These are phyloP conservation scores for Hypericum perforatum DNA, from an alignment of 345 rosid genomes.

Conservation along the genomic window DNA sequence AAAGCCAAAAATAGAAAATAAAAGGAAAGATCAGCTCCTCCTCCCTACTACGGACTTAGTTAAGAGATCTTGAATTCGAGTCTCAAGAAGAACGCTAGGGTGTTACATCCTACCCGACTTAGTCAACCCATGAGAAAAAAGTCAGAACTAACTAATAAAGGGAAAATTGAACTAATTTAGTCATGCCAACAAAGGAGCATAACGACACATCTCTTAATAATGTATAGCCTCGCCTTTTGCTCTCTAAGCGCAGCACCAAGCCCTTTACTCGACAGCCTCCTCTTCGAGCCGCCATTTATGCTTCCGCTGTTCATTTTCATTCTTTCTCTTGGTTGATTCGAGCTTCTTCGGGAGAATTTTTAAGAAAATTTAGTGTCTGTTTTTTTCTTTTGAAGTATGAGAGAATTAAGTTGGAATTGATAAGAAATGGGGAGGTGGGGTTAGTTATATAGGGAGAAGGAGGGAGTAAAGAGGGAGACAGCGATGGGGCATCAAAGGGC, in stretches of 20 bases:
- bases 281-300: constrained; percentile 44
- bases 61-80: neutral
- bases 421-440: neutral
- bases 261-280: constrained; percentile 62
- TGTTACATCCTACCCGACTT: too few relatives aligned
- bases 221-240: constrained; percentile 76
- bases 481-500: constrained; percentile 57
- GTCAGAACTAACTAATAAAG: neutral
- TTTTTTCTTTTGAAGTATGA: too few relatives aligned
- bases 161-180: constrained; percentile 8
- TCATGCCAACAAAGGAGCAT: constrained; percentile 89
- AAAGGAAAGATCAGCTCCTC: neutral
- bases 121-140: neutral
- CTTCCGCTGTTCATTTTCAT: constrained; percentile 50
- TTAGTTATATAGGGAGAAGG: too few relatives aligned
- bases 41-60: neutral
- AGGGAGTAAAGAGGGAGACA: constrained; percentile 38
- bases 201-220: constrained; percentile 75
- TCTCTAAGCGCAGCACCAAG: constrained; percentile 62
- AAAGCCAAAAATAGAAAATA: neutral
- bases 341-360: neutral
- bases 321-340: neutral
- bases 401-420: too few relatives aligned
- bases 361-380: too few relatives aligned
- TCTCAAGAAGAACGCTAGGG: too few relatives aligned